phyloP scores from a whole-genome alignment of 2,329 filamentous ascomycete genomes.

The Curvularia sp. region DNA sequence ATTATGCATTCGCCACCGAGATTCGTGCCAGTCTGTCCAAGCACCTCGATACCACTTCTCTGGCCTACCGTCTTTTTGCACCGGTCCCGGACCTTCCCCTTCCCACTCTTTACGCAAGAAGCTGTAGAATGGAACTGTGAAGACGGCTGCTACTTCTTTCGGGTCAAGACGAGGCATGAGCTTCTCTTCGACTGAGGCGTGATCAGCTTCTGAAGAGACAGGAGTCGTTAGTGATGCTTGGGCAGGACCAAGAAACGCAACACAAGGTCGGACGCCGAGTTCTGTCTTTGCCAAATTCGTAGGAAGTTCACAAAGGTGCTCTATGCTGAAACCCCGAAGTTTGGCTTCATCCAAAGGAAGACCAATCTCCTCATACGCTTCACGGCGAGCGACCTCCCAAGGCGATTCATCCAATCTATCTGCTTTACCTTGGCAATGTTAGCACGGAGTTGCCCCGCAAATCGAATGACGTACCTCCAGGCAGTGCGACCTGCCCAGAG shows the following conservation, averaged over 20 bases:
- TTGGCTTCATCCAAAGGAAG: slow-evolving; percentile 73
- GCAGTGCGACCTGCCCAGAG: slow-evolving; percentile 81
- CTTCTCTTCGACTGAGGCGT: slow-evolving; percentile 61
- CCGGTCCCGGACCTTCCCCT: slow-evolving; percentile 52
- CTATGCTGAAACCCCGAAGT: slow-evolving; percentile 79
- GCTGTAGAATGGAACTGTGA: slow-evolving; percentile 85
- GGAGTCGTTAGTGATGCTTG: slow-evolving; percentile 36
- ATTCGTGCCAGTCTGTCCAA: slow-evolving; percentile 81
- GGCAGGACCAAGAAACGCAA: slow-evolving; percentile 63
- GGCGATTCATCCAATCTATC: slow-evolving; percentile 62
- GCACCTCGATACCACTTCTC: slow-evolving; percentile 83
- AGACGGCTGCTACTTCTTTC: slow-evolving; percentile 91
- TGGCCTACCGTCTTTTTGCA: slow-evolving; percentile 43
- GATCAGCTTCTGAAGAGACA: slow-evolving; percentile 12
- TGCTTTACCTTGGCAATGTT: slow-evolving; percentile 56
- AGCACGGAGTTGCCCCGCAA: slow-evolving; percentile 5
- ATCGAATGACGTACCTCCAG: slow-evolving; percentile 67
- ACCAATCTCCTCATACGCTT: slow-evolving; percentile 93
- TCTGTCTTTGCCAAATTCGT: slow-evolving; percentile 59
- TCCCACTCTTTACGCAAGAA: slow-evolving; percentile 70
- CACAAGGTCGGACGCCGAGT: slow-evolving; percentile 58
- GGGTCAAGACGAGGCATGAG: slow-evolving; percentile 84
- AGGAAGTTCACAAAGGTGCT: slow-evolving; percentile 86
- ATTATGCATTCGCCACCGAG: slow-evolving; percentile 86
- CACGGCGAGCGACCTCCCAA: slow-evolving; percentile 84